These are phyloP conservation scores for Pisolithus thermaeus DNA, from an alignment of 1,284 basidiomycete genomes.

Conservation along the genomic window DNA sequence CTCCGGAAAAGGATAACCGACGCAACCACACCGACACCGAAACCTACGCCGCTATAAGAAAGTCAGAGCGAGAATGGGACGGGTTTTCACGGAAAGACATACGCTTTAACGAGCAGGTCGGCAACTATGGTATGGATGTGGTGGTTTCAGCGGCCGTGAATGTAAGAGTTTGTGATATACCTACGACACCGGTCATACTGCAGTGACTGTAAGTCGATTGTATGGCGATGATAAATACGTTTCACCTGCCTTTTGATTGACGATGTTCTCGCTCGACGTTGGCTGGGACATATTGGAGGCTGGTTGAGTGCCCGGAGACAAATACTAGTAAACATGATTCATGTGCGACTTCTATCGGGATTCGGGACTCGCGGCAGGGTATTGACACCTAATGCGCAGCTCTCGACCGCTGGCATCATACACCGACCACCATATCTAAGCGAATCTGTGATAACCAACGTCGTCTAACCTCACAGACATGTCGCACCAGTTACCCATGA, in stretches of 20 bases:
- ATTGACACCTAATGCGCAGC: conserved; percentile 3
- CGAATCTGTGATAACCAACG: background rate
- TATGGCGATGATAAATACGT: background rate
- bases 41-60: conserved; percentile 80
- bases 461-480: conserved; percentile 28
- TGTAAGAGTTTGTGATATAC: conserved; percentile 31
- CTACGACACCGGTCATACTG: conserved; percentile 90
- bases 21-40: conserved; percentile 89
- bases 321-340: conserved; percentile 22
- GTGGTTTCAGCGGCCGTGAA: conserved; percentile 11
- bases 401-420: background rate
- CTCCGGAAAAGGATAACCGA: conserved; percentile 94
- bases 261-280: conserved; percentile 78
- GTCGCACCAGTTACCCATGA: conserved; percentile 76
- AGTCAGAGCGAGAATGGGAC: conserved; percentile 9
- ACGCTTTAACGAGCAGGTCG: conserved; percentile 77
- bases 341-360: too few relatives aligned
- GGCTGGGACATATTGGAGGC: conserved; percentile 49
- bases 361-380: background rate
- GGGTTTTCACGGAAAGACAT: conserved; percentile 24
- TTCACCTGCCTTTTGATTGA: conserved; percentile 73
- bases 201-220: conserved; percentile 7
- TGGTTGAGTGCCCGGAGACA: conserved; percentile 12
- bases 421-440: background rate
- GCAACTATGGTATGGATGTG: conserved; percentile 45